Percentiles rank a stretch among this genome's conserved stretches.
These are phyloP conservation scores for Acacia pycnantha DNA, from an alignment of 331 rosid species.

Conservation along the genomic window DNA sequence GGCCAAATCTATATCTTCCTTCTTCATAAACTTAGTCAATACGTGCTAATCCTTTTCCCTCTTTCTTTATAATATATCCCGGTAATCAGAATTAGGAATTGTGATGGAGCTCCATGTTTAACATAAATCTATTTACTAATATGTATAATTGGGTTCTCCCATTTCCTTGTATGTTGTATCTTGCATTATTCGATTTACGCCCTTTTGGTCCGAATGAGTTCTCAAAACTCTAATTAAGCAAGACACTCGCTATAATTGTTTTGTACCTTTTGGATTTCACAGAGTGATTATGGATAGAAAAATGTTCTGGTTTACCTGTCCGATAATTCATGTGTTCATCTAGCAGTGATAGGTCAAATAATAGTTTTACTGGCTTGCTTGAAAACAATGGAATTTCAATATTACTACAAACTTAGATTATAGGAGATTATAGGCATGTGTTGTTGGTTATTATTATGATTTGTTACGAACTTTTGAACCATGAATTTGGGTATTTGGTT, in stretches of 20 bases:
- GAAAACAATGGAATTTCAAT: background rate
- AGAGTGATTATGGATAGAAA: background rate
- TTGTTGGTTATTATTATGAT: background rate
- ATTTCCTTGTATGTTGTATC: background rate
- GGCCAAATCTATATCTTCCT: background rate
- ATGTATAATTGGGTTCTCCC: background rate
- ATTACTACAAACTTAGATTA: background rate
- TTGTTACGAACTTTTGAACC: too few species aligned
- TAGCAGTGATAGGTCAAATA: background rate
- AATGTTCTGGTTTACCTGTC: background rate
- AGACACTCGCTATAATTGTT: background rate
- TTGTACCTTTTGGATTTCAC: too few species aligned
- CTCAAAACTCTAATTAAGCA: background rate
- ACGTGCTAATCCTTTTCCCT: background rate
- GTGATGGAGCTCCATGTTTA: background rate
- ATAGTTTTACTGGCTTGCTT: background rate
- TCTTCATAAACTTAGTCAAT: conserved; percentile 24
- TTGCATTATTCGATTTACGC: background rate
- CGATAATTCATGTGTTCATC: background rate
- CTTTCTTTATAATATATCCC: background rate
- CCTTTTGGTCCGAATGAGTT: background rate
- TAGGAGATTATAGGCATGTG: background rate
- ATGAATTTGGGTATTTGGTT: too few species aligned
- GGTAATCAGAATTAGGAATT: background rate
- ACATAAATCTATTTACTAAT: background rate